These are phyloP conservation scores for Artemisia tridentata DNA, from an alignment of 129 eudicot species.

Conservation along the genomic window DNA sequence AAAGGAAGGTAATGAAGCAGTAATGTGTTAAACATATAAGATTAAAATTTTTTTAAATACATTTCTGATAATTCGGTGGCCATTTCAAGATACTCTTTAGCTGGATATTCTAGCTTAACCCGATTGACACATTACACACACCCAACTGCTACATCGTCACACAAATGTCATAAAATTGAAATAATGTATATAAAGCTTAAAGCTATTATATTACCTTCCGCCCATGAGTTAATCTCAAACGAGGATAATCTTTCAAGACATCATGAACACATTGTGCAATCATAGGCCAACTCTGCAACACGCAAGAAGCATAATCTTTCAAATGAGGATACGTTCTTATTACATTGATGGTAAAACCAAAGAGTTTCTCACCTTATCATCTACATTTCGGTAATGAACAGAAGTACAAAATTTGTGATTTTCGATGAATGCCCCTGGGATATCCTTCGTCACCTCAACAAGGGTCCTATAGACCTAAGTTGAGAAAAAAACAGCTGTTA, in stretches of 20 bases:
- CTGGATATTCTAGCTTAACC: neutral
- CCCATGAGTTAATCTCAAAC: conserved; percentile 72
- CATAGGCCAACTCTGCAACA: conserved; percentile 67
- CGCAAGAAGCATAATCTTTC: neutral
- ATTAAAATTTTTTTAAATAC: no score
- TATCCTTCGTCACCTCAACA: conserved; percentile 61
- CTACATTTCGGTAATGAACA: conserved; percentile 93
- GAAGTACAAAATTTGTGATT: conserved; percentile 84
- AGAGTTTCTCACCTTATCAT: conserved; percentile 57
- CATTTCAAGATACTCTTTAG: no score
- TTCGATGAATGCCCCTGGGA: conserved; percentile 76
- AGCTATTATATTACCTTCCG: conserved; percentile 54
- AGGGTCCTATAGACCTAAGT: conserved; percentile 69
- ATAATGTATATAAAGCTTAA: neutral
- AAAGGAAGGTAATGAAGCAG: no score
- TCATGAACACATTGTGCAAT: conserved; percentile 80
- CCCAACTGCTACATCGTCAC: neutral
- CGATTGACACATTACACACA: neutral
- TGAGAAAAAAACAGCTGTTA: neutral
- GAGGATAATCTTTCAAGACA: conserved; percentile 70
- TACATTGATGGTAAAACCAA: conserved; percentile 1
- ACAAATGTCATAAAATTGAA: neutral
- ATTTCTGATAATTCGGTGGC: no score
- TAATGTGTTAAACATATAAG: no score
- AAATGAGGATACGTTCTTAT: neutral